Evolutionary conservation across 768 basidiomycete species (phyloP), one percentile per base, ranked within the genome.

Genomic region (Leccinellum luteum): DNA sequence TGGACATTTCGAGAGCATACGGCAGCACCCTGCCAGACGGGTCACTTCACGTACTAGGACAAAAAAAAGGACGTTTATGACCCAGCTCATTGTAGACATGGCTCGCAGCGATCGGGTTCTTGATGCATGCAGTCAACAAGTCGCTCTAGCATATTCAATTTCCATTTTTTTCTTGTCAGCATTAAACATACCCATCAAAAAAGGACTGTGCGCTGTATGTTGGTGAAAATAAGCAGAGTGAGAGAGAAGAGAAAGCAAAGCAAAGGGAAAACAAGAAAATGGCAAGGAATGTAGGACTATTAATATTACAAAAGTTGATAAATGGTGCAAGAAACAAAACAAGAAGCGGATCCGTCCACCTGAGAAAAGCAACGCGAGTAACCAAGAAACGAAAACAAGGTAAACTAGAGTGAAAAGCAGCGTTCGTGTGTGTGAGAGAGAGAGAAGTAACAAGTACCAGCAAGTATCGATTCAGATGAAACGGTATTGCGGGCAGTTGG

Each of bases 401-500:
- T 6, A 47, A 48, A 49, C 27, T 12, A 50, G 9, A 38, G 45
- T 10, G n/a, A 21, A 21, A 67, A 60, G 4, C 54, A 48, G 41
- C 14, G 25, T 21, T 47, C 31, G 34, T 43, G 51, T 7, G n/a
- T n/a, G n/a, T n/a, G n/a, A n/a, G 41, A 12, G 7, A 14, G n/a
- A 30, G 21, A 25, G 15, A 15, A 10, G 32, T 14, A 30, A 32
- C 10, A 13, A 25, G 27, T n/a, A n/a, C n/a, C n/a, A 47, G 45
- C 58, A 59, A 7, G 27, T 28, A 58, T 63, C 38, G 23, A 61
- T 58, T n/a, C n/a, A n/a, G 30, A 50, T 57, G 41, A 27, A 54
- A n/a, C 51, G 43, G n/a, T n/a, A n/a, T n/a, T 62, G 52, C 25
- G 28, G 49, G 45, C 28, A 9, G 35, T 41, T 47, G 8, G 43